Evolutionary conservation across 73 alveolate species (phyloP).

Genomic region (Paramecium bursaria): DNA sequence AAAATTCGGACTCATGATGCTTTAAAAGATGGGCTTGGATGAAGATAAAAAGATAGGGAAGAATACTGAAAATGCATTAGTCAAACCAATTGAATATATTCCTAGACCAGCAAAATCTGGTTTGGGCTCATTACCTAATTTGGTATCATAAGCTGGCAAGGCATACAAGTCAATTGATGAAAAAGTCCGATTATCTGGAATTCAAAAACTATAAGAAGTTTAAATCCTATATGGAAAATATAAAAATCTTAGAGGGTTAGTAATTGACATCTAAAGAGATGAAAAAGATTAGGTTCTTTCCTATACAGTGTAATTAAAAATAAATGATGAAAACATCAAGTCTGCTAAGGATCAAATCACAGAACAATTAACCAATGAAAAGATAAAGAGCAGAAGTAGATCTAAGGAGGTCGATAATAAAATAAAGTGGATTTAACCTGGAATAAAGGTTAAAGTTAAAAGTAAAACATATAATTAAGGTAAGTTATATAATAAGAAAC

Average conservation of each 20-base stretch:
- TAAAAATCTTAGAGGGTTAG: slow-evolving; percentile 5
- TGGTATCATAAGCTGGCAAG: neutral
- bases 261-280: slow-evolving; percentile 7
- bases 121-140: neutral
- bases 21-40: slow-evolving; percentile 7
- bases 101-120: slow-evolving; percentile 1
- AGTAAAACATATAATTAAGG: neutral
- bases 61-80: slow-evolving; percentile 9
- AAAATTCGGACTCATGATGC: neutral
- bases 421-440: slow-evolving; percentile 6
- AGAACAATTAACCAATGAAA: neutral
- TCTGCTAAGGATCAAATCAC: too few species aligned
- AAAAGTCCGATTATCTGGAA: neutral
- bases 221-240: neutral
- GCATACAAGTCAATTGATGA: neutral
- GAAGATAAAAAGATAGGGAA: slow-evolving; percentile 8
- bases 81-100: neutral
- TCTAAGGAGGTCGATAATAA: neutral
- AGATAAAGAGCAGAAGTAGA: slow-evolving; percentile 31
- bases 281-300: too few species aligned
- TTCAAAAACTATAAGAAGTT: neutral
- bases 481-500: slow-evolving; percentile 4
- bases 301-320: too few species aligned
- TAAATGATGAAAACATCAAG: slow-evolving; percentile 3
- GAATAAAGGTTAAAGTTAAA: neutral